Evolutionary conservation across 2,329 filamentous ascomycete species (phyloP).

Genomic region (Lasiodiplodia citricola): DNA sequence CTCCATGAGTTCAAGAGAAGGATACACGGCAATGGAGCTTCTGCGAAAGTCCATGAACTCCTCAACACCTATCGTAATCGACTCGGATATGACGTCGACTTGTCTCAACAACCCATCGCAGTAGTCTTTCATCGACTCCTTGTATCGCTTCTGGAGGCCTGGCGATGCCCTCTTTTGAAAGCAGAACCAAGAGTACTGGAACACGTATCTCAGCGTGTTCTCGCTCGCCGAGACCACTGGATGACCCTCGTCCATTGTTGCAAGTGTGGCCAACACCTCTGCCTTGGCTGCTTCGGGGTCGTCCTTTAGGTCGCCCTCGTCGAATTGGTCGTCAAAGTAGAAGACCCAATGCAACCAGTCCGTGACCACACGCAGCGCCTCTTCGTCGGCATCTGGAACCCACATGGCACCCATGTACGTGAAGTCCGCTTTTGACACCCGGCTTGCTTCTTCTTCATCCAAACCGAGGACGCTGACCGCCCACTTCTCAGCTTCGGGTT

Average conservation of each 20-base stretch:
- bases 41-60: slow-evolving; percentile 11
- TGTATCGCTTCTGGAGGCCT: slow-evolving; percentile 1
- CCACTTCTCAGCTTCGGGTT: not conserved
- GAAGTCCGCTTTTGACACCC: not conserved
- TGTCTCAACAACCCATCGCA: slow-evolving; percentile 7
- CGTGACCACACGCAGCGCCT: not conserved
- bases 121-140: slow-evolving; percentile 5
- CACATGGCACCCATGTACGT: not conserved
- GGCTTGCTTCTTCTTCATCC: not conserved
- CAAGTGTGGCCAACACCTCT: not conserved
- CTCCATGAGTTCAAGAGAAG: not conserved
- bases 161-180: slow-evolving; percentile 3
- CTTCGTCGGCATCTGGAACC: slow-evolving; percentile 3
- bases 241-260: slow-evolving; percentile 1
- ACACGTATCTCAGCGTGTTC: not conserved
- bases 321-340: slow-evolving; percentile 18
- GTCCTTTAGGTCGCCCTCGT: not conserved
- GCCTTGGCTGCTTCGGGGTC: not conserved
- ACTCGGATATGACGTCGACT: not conserved
- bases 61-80: not conserved
- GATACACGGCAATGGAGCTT: not conserved
- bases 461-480: not conserved
- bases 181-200: slow-evolving; percentile 1
- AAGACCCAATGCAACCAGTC: slow-evolving; percentile 16
- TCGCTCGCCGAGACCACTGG: not conserved